phyloP scores from a whole-genome alignment of 1,284 basidiomycete genomes.

The Psilocybe mexicana region DNA sequence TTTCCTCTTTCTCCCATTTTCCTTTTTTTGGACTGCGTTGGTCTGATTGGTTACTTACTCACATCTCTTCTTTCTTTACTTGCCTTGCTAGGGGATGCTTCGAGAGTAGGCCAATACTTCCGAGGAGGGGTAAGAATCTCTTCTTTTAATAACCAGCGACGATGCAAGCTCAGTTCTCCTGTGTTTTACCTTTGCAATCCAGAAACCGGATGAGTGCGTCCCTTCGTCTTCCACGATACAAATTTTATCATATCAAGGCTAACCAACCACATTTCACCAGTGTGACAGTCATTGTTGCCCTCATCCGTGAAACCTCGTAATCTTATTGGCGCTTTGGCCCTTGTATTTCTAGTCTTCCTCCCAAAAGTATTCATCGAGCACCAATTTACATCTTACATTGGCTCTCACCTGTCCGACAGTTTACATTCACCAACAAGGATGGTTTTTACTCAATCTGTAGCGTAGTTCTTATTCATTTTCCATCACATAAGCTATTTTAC shows the following conservation, averaged over 20 bases:
- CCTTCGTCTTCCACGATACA: neutral
- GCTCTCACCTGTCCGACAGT: neutral
- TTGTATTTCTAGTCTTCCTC: neutral
- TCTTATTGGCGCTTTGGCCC: neutral
- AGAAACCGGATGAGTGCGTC: slow-evolving; percentile 50
- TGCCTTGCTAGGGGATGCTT: slow-evolving; percentile 50
- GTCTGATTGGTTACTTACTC: neutral
- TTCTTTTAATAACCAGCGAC: slow-evolving; percentile 2
- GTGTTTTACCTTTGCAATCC: neutral
- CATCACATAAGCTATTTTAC: too few relatives aligned
- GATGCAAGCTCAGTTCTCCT: neutral
- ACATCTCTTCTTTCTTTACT: neutral
- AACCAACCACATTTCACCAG: slow-evolving; percentile 31
- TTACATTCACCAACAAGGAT: too few relatives aligned
- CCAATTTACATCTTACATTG: neutral
- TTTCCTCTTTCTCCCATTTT: neutral
- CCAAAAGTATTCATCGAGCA: slow-evolving; percentile 6
- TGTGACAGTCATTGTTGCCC: slow-evolving; percentile 60
- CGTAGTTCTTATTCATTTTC: too few relatives aligned
- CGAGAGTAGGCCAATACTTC: slow-evolving; percentile 61
- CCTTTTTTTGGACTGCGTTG: neutral
- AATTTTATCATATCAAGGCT: neutral
- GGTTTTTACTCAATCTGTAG: too few relatives aligned
- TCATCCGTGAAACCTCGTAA: slow-evolving; percentile 55
- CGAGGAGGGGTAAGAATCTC: slow-evolving; percentile 62